Conservation (phyloP, 129 eudicot genomes). For the Erigeron canadensis region DNA sequence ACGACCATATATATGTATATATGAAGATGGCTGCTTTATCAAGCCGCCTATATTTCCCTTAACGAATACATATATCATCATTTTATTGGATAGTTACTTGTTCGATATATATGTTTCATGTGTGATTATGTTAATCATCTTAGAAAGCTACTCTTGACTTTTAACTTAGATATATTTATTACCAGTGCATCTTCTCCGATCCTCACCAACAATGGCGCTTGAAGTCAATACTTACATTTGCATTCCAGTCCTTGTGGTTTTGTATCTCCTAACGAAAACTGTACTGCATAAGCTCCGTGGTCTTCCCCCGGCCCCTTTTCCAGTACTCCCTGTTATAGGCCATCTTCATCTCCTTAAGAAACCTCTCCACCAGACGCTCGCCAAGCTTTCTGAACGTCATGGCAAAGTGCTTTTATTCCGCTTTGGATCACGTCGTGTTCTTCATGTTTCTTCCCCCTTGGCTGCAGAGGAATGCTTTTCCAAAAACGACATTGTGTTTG, state of each 20-base stretch:
- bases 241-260: neutral
- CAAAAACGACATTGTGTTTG: conserved; percentile 51
- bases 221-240: conserved; percentile 19
- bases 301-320: conserved; percentile 50
- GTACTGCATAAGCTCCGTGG: conserved; percentile 35
- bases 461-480: conserved; percentile 59
- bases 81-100: too few species aligned
- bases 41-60: neutral
- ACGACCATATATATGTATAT: too few species aligned
- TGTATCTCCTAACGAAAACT: conserved; percentile 31
- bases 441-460: conserved; percentile 50
- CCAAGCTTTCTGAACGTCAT: conserved; percentile 25
- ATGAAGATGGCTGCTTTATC: neutral
- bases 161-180: neutral
- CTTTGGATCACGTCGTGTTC: conserved; percentile 37
- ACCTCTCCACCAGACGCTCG: conserved; percentile 40
- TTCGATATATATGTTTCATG: too few species aligned
- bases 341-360: conserved; percentile 52
- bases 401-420: conserved; percentile 44
- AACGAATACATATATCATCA: too few species aligned
- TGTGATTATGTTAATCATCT: too few species aligned
- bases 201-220: conserved; percentile 9
- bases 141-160: neutral
- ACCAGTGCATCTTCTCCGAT: neutral
- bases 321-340: conserved; percentile 50